These are phyloP conservation scores for Pseudocercospora vitis DNA, from an alignment of 2,329 filamentous ascomycete species.

Conservation along the genomic window DNA sequence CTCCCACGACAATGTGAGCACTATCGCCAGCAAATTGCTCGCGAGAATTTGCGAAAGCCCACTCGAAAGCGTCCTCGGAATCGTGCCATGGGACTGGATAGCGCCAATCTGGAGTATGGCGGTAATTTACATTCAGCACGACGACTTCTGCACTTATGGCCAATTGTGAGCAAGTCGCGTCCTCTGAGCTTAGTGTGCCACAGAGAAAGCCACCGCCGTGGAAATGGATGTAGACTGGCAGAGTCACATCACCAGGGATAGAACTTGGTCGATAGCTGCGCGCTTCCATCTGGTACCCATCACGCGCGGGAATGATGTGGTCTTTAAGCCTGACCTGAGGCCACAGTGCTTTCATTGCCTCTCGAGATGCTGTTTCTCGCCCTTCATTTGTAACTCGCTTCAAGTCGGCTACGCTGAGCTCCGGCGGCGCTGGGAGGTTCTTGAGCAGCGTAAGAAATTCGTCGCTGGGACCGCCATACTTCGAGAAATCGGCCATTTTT, in stretches of 20 bases:
- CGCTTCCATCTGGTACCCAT: constrained; percentile 47
- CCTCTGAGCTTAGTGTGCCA: constrained; percentile 56
- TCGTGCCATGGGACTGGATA: constrained; percentile 59
- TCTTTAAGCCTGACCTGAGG: constrained; percentile 16
- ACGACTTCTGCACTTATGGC: constrained; percentile 46
- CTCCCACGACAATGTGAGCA: constrained; percentile 47
- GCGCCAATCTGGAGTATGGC: constrained; percentile 56
- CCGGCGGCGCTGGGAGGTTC: constrained; percentile 16
- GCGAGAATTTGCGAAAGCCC: constrained; percentile 51
- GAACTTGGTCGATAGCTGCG: constrained; percentile 48
- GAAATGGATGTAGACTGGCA: constrained; percentile 51
- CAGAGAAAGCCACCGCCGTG: constrained; percentile 60
- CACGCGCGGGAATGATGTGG: constrained; percentile 44
- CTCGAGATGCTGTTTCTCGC: constrained; percentile 16
- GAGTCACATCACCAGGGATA: constrained; percentile 36
- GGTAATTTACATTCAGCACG: constrained; percentile 59
- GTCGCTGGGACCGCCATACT: constrained; percentile 23
- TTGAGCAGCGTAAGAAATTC: constrained; percentile 18
- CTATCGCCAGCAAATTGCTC: constrained; percentile 42
- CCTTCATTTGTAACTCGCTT: constrained; percentile 18
- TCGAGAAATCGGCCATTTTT: constrained; percentile 25
- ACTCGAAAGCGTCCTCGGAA: constrained; percentile 55
- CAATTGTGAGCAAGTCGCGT: constrained; percentile 53
- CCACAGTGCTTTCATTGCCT: constrained; percentile 16
- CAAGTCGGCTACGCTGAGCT: constrained; percentile 19